These are phyloP conservation scores for Ophiostoma sp. DNA, from an alignment of 2,329 filamentous ascomycete species.

Conservation along the genomic window DNA sequence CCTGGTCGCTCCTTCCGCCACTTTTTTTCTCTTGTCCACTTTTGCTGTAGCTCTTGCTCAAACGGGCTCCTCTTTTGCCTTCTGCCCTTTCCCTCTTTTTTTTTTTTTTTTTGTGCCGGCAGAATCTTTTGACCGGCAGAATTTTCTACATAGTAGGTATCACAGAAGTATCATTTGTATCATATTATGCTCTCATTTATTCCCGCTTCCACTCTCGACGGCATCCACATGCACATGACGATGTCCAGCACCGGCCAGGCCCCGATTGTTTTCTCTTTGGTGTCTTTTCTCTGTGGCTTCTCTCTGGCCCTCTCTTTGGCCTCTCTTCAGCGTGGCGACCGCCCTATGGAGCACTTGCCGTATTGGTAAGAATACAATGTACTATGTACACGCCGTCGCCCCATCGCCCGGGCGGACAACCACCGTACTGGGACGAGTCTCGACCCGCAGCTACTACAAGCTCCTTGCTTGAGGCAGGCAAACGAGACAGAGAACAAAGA, in stretches of 20 bases:
- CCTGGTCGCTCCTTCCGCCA: constrained; percentile 16
- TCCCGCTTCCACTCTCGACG: neutral
- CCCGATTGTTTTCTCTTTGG: neutral
- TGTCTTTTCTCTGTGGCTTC: neutral
- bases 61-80: neutral
- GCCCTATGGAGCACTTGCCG: neutral
- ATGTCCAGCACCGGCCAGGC: neutral
- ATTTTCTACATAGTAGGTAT: neutral
- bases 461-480: neutral
- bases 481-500: constrained; percentile 11
- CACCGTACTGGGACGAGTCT: neutral
- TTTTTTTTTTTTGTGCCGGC: constrained; percentile 10
- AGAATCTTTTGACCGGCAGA: constrained; percentile 16
- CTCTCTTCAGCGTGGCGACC: constrained; percentile 9
- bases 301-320: neutral
- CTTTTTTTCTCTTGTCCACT: constrained; percentile 14
- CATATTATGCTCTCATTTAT: neutral
- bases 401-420: constrained; percentile 9
- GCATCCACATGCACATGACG: neutral
- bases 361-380: neutral
- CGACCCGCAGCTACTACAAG: neutral
- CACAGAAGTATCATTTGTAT: neutral
- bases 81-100: neutral
- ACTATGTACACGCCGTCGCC: neutral
- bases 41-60: constrained; percentile 4